Evolutionary conservation across 805 yeast species (phyloP).

Genomic region (Teunomyces lycoperdinae): DNA sequence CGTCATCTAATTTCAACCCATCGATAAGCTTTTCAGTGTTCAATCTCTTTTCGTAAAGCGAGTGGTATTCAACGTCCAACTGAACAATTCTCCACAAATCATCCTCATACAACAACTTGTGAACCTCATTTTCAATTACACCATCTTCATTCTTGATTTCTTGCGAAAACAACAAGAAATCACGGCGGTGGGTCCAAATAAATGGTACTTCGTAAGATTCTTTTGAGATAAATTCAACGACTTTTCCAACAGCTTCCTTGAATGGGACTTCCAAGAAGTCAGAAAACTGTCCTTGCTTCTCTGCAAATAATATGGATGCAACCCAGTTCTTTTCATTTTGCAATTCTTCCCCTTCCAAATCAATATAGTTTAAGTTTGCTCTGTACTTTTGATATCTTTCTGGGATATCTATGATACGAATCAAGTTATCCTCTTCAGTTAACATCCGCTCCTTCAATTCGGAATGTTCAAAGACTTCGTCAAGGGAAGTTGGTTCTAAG

Average conservation of each 20-base stretch:
- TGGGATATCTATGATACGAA: conserved; percentile 84
- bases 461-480: conserved; percentile 91
- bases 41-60: conserved; percentile 70
- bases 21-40: conserved; percentile 57
- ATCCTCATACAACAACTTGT: conserved; percentile 64
- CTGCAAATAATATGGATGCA: conserved; percentile 56
- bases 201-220: conserved; percentile 90
- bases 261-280: conserved; percentile 50
- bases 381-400: conserved; percentile 87
- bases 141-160: conserved; percentile 43
- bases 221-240: conserved; percentile 65
- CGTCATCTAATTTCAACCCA: conserved; percentile 55
- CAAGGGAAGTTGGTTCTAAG: conserved; percentile 59
- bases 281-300: conserved; percentile 47
- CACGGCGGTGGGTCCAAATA: conserved; percentile 93
- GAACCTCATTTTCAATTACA: conserved; percentile 33
- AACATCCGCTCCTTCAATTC: conserved; percentile 88
- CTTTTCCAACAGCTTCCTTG: conserved; percentile 66
- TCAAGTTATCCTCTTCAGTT: conserved; percentile 86
- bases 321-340: conserved; percentile 79
- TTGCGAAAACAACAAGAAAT: conserved; percentile 64
- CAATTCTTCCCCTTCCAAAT: conserved; percentile 67
- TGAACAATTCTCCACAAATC: conserved; percentile 91
- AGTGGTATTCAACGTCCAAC: conserved; percentile 85
- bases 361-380: conserved; percentile 60